Conservation (phyloP, 345 rosid genomes). For the Acer negundo region DNA sequence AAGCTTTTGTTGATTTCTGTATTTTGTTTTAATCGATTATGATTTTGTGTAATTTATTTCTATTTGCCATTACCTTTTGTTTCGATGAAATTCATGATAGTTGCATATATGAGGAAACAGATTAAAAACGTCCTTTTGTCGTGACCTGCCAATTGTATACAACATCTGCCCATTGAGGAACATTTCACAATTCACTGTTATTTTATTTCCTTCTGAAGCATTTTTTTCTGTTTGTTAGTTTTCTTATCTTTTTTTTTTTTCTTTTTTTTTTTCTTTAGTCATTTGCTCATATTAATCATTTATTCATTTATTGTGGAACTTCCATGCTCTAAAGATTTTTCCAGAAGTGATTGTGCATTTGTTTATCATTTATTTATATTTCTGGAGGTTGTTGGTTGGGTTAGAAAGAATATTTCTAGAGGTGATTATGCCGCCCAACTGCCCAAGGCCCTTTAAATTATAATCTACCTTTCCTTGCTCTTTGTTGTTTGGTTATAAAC, state of each 20-base stretch:
- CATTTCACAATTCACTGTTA: not conserved
- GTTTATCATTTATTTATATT: not conserved
- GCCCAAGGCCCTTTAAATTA: not conserved
- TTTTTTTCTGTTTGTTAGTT: not conserved
- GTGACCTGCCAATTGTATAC: not conserved
- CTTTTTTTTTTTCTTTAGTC: not conserved
- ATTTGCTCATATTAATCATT: not conserved
- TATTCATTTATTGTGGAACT: not conserved
- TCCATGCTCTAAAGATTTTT: not conserved
- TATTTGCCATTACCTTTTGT: not conserved
- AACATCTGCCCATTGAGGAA: not conserved
- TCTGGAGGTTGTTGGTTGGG: not conserved
- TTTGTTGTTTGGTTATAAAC: conserved; percentile 4
- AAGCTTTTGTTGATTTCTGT: not conserved
- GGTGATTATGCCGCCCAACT: not conserved
- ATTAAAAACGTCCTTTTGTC: not conserved
- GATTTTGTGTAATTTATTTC: not conserved
- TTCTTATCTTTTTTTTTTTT: too few species aligned
- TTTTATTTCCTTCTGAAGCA: not conserved
- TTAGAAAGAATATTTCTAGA: not conserved
- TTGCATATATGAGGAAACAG: not conserved
- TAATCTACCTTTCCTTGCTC: not conserved
- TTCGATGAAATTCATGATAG: not conserved
- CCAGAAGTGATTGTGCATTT: not conserved
- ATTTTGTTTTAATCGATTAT: not conserved